Evolutionary conservation across 768 basidiomycete genomes (phyloP).

Genomic region (Suillus fuscotomentosus): DNA sequence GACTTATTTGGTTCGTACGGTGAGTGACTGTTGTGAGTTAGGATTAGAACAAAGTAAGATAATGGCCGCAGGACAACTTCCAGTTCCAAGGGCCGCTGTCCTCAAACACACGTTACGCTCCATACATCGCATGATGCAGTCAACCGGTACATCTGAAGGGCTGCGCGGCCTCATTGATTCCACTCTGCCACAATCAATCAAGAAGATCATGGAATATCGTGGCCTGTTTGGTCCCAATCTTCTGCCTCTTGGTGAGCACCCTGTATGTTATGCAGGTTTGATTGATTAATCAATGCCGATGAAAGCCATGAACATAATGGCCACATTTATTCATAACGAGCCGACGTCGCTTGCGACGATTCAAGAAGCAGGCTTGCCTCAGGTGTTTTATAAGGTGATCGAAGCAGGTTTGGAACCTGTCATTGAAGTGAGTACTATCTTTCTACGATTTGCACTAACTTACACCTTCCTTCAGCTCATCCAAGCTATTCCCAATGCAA

Average conservation of each 20-base stretch:
- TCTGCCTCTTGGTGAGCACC: slow-evolving; percentile 71
- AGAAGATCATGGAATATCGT: slow-evolving; percentile 83
- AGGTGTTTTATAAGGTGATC: slow-evolving; percentile 83
- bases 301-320: slow-evolving; percentile 86
- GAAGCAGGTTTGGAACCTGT: slow-evolving; percentile 84
- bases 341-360: slow-evolving; percentile 91
- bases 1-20: slow-evolving; percentile 56
- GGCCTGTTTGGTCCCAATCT: slow-evolving; percentile 84
- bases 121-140: slow-evolving; percentile 97
- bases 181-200: slow-evolving; percentile 78
- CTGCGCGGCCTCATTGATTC: slow-evolving; percentile 93
- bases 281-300: slow-evolving; percentile 12
- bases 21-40: slow-evolving; percentile 20
- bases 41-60: background rate
- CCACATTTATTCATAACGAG: slow-evolving; percentile 97
- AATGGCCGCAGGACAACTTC: slow-evolving; percentile 55
- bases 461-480: slow-evolving; percentile 59
- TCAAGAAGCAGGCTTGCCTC: slow-evolving; percentile 89
- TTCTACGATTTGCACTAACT: background rate
- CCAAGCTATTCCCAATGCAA: slow-evolving; percentile 90
- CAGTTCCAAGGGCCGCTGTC: slow-evolving; percentile 74
- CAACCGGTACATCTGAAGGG: slow-evolving; percentile 90
- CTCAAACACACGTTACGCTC: slow-evolving; percentile 90
- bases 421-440: slow-evolving; percentile 62
- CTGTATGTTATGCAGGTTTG: slow-evolving; percentile 1